phyloP scores from a whole-genome alignment of 2,329 filamentous ascomycete species.

The Colletotrichum sp. region DNA sequence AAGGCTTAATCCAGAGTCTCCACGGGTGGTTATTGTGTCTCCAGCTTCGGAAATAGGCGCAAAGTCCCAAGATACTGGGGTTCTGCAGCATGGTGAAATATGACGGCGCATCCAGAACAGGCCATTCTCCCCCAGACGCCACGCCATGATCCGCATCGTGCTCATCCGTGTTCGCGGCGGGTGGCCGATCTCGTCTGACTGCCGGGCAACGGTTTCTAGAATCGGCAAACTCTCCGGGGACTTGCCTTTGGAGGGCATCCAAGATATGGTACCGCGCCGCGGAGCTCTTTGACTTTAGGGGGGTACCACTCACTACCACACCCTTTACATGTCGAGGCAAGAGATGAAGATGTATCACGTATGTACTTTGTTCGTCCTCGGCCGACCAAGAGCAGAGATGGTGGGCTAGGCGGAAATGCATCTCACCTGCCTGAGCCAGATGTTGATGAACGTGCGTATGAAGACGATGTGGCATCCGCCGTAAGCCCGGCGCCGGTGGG shows the following conservation, averaged over 20 bases:
- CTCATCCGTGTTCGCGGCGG: neutral
- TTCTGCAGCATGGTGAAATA: neutral
- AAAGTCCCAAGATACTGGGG: neutral
- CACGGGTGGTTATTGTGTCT: neutral
- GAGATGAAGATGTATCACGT: neutral
- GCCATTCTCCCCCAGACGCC: slow-evolving; percentile 4
- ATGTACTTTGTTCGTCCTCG: neutral
- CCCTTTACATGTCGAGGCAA: neutral
- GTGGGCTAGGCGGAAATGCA: neutral
- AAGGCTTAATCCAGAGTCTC: neutral
- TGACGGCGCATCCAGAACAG: slow-evolving; percentile 10
- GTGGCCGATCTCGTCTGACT: slow-evolving; percentile 12
- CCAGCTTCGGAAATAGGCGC: neutral
- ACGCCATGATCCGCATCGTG: slow-evolving; percentile 5
- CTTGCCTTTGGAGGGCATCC: neutral
- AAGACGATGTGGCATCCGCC: neutral
- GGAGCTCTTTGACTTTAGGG: neutral
- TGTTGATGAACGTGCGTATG: neutral
- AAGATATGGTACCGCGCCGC: neutral
- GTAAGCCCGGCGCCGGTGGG: neutral
- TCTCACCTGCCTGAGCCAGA: neutral
- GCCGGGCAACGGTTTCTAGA: slow-evolving; percentile 5
- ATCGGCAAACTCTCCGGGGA: slow-evolving; percentile 3
- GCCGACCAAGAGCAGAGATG: neutral
- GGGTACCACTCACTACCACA: neutral